These are phyloP conservation scores for Coprinopsis cinerea DNA, from an alignment of 768 basidiomycete genomes.

Conservation along the genomic window DNA sequence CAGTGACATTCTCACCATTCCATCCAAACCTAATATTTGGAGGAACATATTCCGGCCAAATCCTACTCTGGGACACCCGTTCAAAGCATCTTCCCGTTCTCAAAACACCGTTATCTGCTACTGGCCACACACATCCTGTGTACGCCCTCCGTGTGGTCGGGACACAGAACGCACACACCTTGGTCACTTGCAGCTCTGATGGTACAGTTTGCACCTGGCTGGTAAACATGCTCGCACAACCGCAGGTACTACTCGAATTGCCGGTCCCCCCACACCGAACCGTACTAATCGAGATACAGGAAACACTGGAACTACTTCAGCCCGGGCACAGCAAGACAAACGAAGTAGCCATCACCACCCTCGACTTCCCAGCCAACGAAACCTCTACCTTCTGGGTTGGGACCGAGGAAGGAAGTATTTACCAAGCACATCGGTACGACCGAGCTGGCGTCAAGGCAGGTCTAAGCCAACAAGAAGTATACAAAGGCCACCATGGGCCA, in stretches of 20 bases:
- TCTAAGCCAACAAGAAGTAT: slow-evolving; percentile 87
- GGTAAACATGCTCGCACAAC: slow-evolving; percentile 97
- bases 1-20: slow-evolving; percentile 95
- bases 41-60: slow-evolving; percentile 97
- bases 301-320: slow-evolving; percentile 88
- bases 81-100: slow-evolving; percentile 94
- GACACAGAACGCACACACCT: slow-evolving; percentile 96
- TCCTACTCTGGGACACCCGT: slow-evolving; percentile 96
- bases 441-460: slow-evolving; percentile 96
- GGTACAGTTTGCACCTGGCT: slow-evolving; percentile 97
- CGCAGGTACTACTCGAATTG: slow-evolving; percentile 70
- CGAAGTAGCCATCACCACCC: slow-evolving; percentile 89
- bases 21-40: slow-evolving; percentile 97
- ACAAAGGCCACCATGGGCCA: slow-evolving; percentile 89
- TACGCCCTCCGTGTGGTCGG: slow-evolving; percentile 99
- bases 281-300: too few relatives aligned
- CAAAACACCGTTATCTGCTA: slow-evolving; percentile 93
- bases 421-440: slow-evolving; percentile 95
- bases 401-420: slow-evolving; percentile 96
- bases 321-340: slow-evolving; percentile 94
- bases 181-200: slow-evolving; percentile 96
- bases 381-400: slow-evolving; percentile 97
- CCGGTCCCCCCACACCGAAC: too few relatives aligned
- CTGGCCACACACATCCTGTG: slow-evolving; percentile 97
- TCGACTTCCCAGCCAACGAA: slow-evolving; percentile 95